Evolutionary conservation across 768 basidiomycete genomes (phyloP).

Genomic region (Amyloporia xantha): DNA sequence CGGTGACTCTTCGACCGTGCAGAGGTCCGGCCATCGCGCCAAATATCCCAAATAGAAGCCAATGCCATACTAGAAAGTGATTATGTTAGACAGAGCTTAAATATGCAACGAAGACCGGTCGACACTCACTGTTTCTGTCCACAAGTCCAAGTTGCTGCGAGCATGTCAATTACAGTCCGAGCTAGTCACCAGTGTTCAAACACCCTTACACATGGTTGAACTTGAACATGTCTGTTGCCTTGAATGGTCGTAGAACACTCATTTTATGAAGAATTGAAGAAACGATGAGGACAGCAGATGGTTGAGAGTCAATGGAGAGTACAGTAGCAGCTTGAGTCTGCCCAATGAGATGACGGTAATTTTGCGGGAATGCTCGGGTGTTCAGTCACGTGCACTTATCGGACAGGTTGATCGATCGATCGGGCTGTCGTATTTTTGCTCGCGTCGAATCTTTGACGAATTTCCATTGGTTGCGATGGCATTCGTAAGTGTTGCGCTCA

Average conservation of each 20-base stretch:
- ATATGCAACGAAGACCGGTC: neutral
- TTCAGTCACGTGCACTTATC: too few species aligned
- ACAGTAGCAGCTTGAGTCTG: too few species aligned
- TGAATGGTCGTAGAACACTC: slow-evolving; percentile 84
- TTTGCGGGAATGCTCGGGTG: neutral
- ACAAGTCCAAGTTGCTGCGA: slow-evolving; percentile 83
- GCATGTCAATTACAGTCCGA: neutral
- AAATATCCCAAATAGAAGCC: slow-evolving; percentile 88
- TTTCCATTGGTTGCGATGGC: too few species aligned
- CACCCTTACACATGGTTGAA: slow-evolving; percentile 89
- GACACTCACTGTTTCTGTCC: slow-evolving; percentile 87
- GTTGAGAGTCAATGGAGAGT: too few species aligned
- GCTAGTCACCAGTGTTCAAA: too few species aligned
- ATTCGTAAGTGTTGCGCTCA: too few species aligned
- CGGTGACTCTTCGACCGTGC: slow-evolving; percentile 76
- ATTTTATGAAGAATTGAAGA: too few species aligned
- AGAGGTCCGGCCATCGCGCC: slow-evolving; percentile 88
- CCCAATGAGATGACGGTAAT: neutral
- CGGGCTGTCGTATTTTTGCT: too few species aligned
- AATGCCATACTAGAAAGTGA: slow-evolving; percentile 62
- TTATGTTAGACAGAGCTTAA: neutral
- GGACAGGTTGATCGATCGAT: too few species aligned
- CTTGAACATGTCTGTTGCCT: slow-evolving; percentile 83
- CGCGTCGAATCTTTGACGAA: too few species aligned
- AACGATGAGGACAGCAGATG: too few species aligned